Evolutionary conservation across 768 basidiomycete genomes (phyloP), one percentile per base, ranked within the genome.

Genomic region (Mycena rosella): DNA sequence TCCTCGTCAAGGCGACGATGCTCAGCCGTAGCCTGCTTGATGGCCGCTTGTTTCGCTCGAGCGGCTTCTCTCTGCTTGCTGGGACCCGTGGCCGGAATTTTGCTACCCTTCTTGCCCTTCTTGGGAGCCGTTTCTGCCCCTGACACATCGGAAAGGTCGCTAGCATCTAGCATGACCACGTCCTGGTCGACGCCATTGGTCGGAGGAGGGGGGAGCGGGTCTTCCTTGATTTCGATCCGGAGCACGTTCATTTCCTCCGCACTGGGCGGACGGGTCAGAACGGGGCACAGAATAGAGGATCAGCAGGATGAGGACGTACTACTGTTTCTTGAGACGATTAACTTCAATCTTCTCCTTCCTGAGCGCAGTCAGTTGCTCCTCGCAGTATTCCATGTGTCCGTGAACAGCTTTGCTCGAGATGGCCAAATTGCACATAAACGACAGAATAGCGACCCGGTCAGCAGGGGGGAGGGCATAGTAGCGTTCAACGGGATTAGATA

Each of bases 311-410:
- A 51, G 22, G 11, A 87, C 96, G 82, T 78, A 97, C 96, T 90
- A 86, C 76, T 92, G 90, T 78, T 95, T 96, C 81, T 92, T 92
- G 74, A 91, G 84, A 65, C 96, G 87, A 80, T 98, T 98, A 67
- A 96, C 89, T 69, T 99, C 98, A 34, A 96, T 96, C 78, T 96
- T 94, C 78, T 97, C 95, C 80, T 99, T 99, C 69, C 98, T 82
- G 36, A 98, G 83, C 29, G 96, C 94, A 11, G 98, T 99, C 68
- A 99, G 78, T 70, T 93, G 91, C 72, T 93, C 88, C 74, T 96
- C 96, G 73, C 94, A 95, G 49, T 89, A 87, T 74, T 99, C 98
- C 88, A 99, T 93, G 73, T 95, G 93, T 7, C 86, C 79, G 75
- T 96, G 93, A 24, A 98, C 90, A 13, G 89, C 86, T 79, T 96